Conservation (phyloP, 2,329 filamentous ascomycete genomes). For the Pseudopithomyces chartarum region DNA sequence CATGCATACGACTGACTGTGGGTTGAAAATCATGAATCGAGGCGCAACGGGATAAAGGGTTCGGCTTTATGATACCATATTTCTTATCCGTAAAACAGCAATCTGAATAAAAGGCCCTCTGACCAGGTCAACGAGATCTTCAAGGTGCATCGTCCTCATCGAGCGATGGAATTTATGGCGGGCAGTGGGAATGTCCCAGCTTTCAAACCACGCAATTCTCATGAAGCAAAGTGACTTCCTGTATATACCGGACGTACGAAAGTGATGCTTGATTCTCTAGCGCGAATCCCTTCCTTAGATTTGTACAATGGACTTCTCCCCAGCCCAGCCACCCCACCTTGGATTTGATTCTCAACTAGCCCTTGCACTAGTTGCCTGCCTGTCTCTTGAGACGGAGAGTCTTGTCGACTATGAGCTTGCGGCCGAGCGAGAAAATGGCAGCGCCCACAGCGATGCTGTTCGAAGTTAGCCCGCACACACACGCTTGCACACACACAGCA, state of each 20-base stretch:
- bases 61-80: constrained; percentile 11
- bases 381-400: constrained; percentile 85
- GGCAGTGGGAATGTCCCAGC: neutral
- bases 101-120: neutral
- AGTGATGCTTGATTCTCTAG: constrained; percentile 29
- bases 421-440: constrained; percentile 78
- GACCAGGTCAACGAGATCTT: neutral
- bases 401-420: constrained; percentile 88
- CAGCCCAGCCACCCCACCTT: constrained; percentile 11
- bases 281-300: constrained; percentile 12
- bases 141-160: no score
- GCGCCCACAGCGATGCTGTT: constrained; percentile 70
- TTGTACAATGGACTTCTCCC: constrained; percentile 21
- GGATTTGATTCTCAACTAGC: constrained; percentile 12
- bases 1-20: neutral
- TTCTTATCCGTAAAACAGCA: neutral
- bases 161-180: neutral
- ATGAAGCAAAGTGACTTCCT: neutral
- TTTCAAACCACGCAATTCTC: neutral
- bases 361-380: constrained; percentile 34
- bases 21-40: neutral
- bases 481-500: neutral
- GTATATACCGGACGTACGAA: constrained; percentile 25
- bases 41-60: constrained; percentile 3
- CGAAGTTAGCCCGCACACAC: constrained; percentile 26